A percentile compares a stretch with the other conserved stretches of the same genome.
These are phyloP conservation scores for Exutisphaerella laricina DNA, from an alignment of 2,329 filamentous ascomycete species.

Conservation along the genomic window DNA sequence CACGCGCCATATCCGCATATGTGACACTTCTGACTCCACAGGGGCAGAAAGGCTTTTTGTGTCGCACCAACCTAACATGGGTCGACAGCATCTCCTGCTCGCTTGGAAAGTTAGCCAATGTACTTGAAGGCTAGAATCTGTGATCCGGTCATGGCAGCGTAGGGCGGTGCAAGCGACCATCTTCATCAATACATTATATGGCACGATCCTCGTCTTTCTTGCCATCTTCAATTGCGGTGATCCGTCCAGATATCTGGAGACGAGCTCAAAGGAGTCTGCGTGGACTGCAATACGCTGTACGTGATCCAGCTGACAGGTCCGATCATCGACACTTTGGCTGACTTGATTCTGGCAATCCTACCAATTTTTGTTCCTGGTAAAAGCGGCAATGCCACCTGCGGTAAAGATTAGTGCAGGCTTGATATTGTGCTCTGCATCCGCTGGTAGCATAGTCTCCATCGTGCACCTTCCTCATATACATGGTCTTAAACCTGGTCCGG, in stretches of 20 bases:
- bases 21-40: too few relatives aligned
- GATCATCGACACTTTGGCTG: conserved; percentile 35
- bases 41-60: too few relatives aligned
- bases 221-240: conserved; percentile 31
- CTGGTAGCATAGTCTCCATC: conserved; percentile 24
- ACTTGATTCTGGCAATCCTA: conserved; percentile 35
- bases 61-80: too few relatives aligned
- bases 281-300: conserved; percentile 14
- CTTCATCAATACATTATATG: conserved; percentile 31
- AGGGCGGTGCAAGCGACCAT: conserved; percentile 26
- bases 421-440: conserved; percentile 36
- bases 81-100: too few relatives aligned
- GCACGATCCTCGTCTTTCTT: conserved; percentile 31
- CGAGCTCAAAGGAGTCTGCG: conserved; percentile 20
- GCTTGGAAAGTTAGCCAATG: too few relatives aligned
- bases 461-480: conserved; percentile 25
- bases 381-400: conserved; percentile 37
- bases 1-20: too few relatives aligned
- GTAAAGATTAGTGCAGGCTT: conserved; percentile 39
- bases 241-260: conserved; percentile 20
- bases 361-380: conserved; percentile 38
- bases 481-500: conserved; percentile 13
- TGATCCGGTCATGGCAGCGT: conserved; percentile 37
- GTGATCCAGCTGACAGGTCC: conserved; percentile 22
- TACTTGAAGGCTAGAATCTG: too few relatives aligned